Evolutionary conservation across 768 basidiomycete species (phyloP), one percentile per base, ranked within the genome.

Genomic region (Mrakia blollopis): DNA sequence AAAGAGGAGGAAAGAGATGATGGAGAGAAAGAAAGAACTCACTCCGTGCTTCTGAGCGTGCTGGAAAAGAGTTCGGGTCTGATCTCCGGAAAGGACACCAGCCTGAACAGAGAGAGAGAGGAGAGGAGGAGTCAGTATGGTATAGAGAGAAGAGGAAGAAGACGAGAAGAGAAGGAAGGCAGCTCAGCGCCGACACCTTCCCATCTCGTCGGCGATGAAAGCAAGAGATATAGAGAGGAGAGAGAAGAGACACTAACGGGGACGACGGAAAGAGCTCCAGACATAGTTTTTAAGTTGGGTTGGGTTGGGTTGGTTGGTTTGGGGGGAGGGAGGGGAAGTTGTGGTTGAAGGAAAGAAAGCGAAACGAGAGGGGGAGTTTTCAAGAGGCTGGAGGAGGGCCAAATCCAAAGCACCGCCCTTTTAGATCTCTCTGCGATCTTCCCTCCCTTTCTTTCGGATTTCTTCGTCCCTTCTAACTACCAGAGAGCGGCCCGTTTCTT

Each of bases 41-140:
- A 90, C 96, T 87, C 94, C 86, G 84, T 98, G 83, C 81, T 90
- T 88, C 81, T 91, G 91, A 63, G 95, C 96, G 84, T 96, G 97
- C 81, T 96, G 90, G 83, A 98, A 96, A 83, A 99, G 85, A 85
- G 94, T 95, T 85, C 93, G 90, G 81, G 93, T 92, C 83, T 98
- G 89, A 80, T 95, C 92, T 84, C 96, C 96, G 78, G 94, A 95
- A 83, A 99, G 85, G 79, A 99, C 96, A 80, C 96, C 96, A 84
- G 93, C 87, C 94, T 96, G 81, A 35, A 75, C n/a, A 21, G 32
- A 41, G 67, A 62, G 57, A 30, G 18, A 32, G 23, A 65, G 28
- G 39, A 37, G 14, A 39, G 35, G 62, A 74, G 44, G 28, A 0
- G 57, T 63, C 44, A 77, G 70, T 72, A 62, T 57, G 44, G 72